These are phyloP conservation scores for Penstemon newberryi DNA, from an alignment of 257 asterid genomes.

Conservation along the genomic window DNA sequence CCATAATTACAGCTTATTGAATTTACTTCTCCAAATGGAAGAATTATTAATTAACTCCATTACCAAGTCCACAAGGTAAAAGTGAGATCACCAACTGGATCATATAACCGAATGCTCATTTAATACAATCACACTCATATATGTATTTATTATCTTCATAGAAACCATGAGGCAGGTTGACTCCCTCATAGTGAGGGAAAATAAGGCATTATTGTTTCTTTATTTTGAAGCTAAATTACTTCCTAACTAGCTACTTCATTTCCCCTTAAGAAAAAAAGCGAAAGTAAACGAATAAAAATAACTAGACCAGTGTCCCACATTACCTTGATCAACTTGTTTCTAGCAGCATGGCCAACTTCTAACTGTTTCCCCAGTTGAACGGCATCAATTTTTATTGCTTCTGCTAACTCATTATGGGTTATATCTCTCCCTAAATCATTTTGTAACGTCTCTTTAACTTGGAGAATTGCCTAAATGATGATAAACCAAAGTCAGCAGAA, in stretches of 20 bases:
- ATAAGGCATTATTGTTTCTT: background rate
- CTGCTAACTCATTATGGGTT: conserved; percentile 64
- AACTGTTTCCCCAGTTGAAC: conserved; percentile 55
- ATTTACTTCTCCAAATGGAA: conserved; percentile 21
- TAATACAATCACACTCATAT: background rate
- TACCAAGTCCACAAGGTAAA: background rate
- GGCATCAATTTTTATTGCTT: conserved; percentile 46
- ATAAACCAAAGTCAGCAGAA: conserved; percentile 24
- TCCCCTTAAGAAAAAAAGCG: background rate
- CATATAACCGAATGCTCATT: background rate
- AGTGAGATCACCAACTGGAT: background rate
- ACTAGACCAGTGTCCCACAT: background rate
- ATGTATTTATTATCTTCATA: background rate
- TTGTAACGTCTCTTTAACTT: conserved; percentile 61
- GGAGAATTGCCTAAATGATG: conserved; percentile 56
- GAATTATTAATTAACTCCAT: background rate
- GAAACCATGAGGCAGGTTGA: background rate
- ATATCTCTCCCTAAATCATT: conserved; percentile 66
- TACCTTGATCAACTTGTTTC: conserved; percentile 92
- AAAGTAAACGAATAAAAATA: background rate
- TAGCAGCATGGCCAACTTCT: conserved; percentile 85
- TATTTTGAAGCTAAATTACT: background rate
- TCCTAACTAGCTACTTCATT: background rate
- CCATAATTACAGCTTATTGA: conserved; percentile 7
- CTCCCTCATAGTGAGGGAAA: background rate